These are phyloP conservation scores for Mortierella hygrophila DNA, from an alignment of 192 early-diverging fungal genomes.

Conservation along the genomic window DNA sequence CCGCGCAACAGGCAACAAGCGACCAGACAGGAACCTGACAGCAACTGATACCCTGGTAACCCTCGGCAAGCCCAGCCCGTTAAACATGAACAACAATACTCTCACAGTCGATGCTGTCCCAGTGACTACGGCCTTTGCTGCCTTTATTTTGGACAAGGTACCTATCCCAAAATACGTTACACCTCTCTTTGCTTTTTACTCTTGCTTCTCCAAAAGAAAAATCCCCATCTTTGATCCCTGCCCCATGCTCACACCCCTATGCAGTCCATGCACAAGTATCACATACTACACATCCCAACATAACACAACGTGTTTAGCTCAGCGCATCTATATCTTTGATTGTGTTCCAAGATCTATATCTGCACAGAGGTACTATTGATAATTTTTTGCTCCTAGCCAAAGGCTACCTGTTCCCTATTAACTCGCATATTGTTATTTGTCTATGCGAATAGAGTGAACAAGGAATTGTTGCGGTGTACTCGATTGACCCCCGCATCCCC, in stretches of 20 bases:
- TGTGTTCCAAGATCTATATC: background rate
- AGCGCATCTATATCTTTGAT: background rate
- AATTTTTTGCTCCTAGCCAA: background rate
- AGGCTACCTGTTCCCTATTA: background rate
- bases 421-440: background rate
- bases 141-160: conserved; percentile 50
- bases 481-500: conserved; percentile 37
- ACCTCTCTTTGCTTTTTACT: background rate
- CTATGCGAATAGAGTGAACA: conserved; percentile 10
- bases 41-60: conserved; percentile 25
- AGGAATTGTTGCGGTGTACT: conserved; percentile 20
- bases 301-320: background rate
- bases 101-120: conserved; percentile 31
- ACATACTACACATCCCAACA: background rate
- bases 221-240: background rate
- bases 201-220: background rate
- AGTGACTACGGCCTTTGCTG: conserved; percentile 30
- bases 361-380: background rate
- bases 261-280: background rate
- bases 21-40: conserved; percentile 24
- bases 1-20: conserved; percentile 24
- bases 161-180: background rate
- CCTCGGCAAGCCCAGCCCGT: background rate
- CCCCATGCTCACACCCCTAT: background rate
- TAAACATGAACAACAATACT: conserved; percentile 26